Conservation (phyloP, 2,329 filamentous ascomycete genomes). For the Pestalotiopsis sp. region DNA sequence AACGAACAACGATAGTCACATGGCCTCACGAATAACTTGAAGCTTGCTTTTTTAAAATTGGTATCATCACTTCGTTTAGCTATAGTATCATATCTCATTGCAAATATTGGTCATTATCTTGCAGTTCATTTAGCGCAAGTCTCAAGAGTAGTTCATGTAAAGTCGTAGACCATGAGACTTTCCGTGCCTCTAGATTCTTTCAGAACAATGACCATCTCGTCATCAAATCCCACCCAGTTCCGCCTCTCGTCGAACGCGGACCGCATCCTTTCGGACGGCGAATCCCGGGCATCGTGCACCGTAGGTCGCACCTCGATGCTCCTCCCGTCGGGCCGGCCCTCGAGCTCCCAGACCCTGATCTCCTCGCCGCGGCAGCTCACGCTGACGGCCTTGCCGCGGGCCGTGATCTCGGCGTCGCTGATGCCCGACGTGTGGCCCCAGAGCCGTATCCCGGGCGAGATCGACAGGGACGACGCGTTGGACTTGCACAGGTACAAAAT, state of each 20-base stretch:
- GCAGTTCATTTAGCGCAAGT: not conserved
- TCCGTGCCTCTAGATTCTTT: conserved; percentile 73
- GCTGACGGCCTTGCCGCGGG: conserved; percentile 86
- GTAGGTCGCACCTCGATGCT: conserved; percentile 55
- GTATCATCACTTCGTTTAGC: not conserved
- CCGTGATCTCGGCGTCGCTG: conserved; percentile 81
- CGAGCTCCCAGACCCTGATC: conserved; percentile 86
- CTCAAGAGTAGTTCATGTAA: conserved; percentile 56
- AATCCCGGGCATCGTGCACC: conserved; percentile 22
- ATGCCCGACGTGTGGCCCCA: conserved; percentile 94
- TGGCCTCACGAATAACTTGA: not conserved
- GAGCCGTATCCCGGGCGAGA: conserved; percentile 74
- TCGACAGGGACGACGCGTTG: conserved; percentile 63
- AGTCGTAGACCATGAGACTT: conserved; percentile 83
- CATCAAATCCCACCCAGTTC: conserved; percentile 84
- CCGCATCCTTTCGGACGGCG: not conserved
- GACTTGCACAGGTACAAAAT: conserved; percentile 82
- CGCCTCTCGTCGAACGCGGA: conserved; percentile 46
- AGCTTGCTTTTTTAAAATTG: not conserved
- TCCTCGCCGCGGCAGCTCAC: conserved; percentile 80
- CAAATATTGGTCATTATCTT: not conserved
- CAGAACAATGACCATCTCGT: conserved; percentile 87
- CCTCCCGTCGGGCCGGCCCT: conserved; percentile 61
- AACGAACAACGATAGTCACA: not conserved
- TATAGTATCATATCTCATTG: not conserved